Evolutionary conservation across 1,139 yeast species (phyloP).

Genomic region (Wickerhamomyces sp.): DNA sequence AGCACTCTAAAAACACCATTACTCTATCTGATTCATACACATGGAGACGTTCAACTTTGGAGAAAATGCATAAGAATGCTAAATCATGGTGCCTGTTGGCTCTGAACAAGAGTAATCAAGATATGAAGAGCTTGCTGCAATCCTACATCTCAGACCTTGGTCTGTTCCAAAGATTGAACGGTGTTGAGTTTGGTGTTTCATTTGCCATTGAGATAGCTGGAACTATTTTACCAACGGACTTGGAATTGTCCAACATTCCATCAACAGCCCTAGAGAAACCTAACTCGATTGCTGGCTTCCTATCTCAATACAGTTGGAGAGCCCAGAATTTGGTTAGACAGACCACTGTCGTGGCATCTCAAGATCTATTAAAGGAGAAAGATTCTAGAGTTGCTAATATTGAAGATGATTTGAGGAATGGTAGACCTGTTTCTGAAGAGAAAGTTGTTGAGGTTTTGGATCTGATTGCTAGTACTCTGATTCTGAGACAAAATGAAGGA

Average conservation of each 20-base stretch:
- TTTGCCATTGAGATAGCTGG: constrained; percentile 92
- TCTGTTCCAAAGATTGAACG: constrained; percentile 25
- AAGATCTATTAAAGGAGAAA: constrained; percentile 16
- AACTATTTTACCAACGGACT: constrained; percentile 55
- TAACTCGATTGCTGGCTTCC: constrained; percentile 66
- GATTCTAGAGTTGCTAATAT: constrained; percentile 18
- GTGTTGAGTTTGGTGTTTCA: constrained; percentile 72
- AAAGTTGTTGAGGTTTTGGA: constrained; percentile 41
- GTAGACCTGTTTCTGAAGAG: constrained; percentile 26
- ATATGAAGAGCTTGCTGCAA: constrained; percentile 73
- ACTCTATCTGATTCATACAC: constrained; percentile 72
- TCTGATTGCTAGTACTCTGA: constrained; percentile 39
- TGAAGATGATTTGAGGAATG: constrained; percentile 15
- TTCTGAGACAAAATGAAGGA: constrained; percentile 38
- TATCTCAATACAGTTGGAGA: constrained; percentile 78
- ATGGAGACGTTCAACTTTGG: constrained; percentile 71
- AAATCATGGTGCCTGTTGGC: constrained; percentile 58
- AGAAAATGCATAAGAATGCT: constrained; percentile 54
- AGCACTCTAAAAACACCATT: constrained; percentile 52
- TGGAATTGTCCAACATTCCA: constrained; percentile 38
- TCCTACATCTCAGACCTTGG: constrained; percentile 56
- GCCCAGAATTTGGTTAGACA: constrained; percentile 36
- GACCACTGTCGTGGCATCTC: constrained; percentile 17
- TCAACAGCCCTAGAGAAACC: constrained; percentile 32
- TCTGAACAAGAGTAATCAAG: constrained; percentile 57